Evolutionary conservation across 2,329 filamentous ascomycete species (phyloP).

Genomic region (Sporothrix brasiliensis): DNA sequence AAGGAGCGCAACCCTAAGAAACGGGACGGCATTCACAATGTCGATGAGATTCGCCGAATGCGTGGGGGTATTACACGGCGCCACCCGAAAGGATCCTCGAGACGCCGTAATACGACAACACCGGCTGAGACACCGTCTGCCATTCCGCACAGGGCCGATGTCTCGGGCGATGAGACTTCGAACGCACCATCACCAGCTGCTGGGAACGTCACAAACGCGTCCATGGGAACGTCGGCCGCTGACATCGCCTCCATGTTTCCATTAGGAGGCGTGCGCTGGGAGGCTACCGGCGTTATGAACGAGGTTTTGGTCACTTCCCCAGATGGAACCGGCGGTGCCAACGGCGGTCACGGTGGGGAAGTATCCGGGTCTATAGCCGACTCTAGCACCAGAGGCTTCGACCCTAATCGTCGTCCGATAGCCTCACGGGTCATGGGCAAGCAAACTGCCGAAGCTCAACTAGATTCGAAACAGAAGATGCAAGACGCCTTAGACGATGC

Average conservation of each 20-base stretch:
- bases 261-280: constrained; percentile 67
- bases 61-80: constrained; percentile 84
- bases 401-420: constrained; percentile 44
- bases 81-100: constrained; percentile 70
- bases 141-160: constrained; percentile 47
- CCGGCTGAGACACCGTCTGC: constrained; percentile 56
- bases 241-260: constrained; percentile 47
- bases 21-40: constrained; percentile 83
- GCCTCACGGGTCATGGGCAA: constrained; percentile 53
- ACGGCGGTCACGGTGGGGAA: constrained; percentile 19
- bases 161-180: constrained; percentile 46
- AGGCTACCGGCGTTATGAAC: constrained; percentile 76
- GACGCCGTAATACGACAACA: constrained; percentile 64
- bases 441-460: constrained; percentile 60
- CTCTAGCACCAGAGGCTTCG: constrained; percentile 37
- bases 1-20: constrained; percentile 90
- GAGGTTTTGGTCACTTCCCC: constrained; percentile 62
- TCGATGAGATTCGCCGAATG: constrained; percentile 83
- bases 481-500: constrained; percentile 77
- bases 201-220: constrained; percentile 49
- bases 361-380: not conserved
- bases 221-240: constrained; percentile 54
- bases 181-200: constrained; percentile 45
- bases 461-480: constrained; percentile 65
- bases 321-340: constrained; percentile 46